phyloP scores from a whole-genome alignment of 1,284 basidiomycete species.

The Ceratobasidium papillatum region DNA sequence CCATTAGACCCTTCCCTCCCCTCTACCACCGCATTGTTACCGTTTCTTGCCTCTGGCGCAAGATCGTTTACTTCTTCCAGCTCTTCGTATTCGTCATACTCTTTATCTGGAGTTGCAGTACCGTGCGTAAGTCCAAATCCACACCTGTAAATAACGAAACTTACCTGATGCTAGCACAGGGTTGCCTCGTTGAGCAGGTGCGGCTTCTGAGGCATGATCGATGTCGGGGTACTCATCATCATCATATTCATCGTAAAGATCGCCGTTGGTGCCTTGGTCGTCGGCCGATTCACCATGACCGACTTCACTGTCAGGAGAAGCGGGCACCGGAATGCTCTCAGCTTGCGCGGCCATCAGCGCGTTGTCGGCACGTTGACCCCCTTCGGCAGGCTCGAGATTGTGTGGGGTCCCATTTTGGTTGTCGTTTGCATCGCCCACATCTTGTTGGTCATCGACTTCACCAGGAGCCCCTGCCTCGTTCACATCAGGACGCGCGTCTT shows the following conservation, averaged over 20 bases:
- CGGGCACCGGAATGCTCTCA: not conserved
- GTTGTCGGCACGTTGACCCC: not conserved
- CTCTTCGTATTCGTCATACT: constrained; percentile 29
- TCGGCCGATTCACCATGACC: not conserved
- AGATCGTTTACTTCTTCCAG: not conserved
- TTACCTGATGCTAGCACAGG: not conserved
- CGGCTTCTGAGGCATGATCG: not conserved
- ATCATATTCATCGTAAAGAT: constrained; percentile 23
- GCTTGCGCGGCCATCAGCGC: not conserved
- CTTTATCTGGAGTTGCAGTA: not conserved
- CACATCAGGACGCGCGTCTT: not conserved
- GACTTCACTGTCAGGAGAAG: not conserved
- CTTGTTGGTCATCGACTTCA: not conserved
- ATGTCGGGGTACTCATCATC: not conserved
- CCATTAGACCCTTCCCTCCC: not conserved
- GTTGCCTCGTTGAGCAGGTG: not conserved
- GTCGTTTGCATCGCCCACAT: not conserved
- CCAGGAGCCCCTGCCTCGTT: not conserved
- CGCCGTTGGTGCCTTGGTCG: not conserved
- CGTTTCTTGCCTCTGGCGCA: not conserved
- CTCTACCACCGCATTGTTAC: not conserved
- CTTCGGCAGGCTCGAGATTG: not conserved
- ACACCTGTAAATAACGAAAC: not conserved
- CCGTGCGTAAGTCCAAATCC: not conserved
- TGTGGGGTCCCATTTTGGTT: not conserved